Percentiles rank a stretch among this genome's conserved stretches.
These are phyloP conservation scores for Petrea volubilis DNA, from an alignment of 257 asterid species.

Conservation along the genomic window DNA sequence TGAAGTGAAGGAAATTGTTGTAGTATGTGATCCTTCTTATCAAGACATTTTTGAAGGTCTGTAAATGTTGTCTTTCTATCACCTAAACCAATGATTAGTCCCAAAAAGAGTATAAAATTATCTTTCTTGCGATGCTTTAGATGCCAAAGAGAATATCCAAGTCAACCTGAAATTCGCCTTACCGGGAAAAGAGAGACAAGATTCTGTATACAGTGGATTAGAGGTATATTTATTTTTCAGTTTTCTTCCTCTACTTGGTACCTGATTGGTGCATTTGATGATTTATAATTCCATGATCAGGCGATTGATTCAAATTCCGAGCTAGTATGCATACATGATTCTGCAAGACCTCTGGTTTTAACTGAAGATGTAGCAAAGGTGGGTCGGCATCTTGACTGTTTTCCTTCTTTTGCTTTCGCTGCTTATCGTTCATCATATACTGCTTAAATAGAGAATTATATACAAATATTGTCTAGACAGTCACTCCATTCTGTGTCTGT, in stretches of 20 bases:
- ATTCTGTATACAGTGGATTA: constrained; percentile 92
- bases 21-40: constrained; percentile 98
- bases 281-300: constrained; percentile 44
- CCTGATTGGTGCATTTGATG: not conserved
- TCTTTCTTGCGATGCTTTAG: constrained; percentile 35
- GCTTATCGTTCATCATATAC: not conserved
- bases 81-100: constrained; percentile 1
- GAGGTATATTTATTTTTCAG: constrained; percentile 45
- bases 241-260: not conserved
- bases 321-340: constrained; percentile 93
- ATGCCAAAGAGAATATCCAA: constrained; percentile 52
- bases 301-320: constrained; percentile 70
- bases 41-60: constrained; percentile 93
- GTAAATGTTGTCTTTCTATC: constrained; percentile 23
- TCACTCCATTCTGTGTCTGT: constrained; percentile 10
- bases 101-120: not conserved
- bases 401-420: not conserved
- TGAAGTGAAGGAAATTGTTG: constrained; percentile 95
- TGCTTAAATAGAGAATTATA: not conserved
- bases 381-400: constrained; percentile 19
- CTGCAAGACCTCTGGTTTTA: constrained; percentile 92
- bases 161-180: constrained; percentile 83
- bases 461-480: not conserved
- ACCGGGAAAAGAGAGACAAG: constrained; percentile 99
- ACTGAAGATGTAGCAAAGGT: constrained; percentile 80